Evolutionary conservation across 805 yeast genomes (phyloP).

Genomic region (Candida loeiensis): DNA sequence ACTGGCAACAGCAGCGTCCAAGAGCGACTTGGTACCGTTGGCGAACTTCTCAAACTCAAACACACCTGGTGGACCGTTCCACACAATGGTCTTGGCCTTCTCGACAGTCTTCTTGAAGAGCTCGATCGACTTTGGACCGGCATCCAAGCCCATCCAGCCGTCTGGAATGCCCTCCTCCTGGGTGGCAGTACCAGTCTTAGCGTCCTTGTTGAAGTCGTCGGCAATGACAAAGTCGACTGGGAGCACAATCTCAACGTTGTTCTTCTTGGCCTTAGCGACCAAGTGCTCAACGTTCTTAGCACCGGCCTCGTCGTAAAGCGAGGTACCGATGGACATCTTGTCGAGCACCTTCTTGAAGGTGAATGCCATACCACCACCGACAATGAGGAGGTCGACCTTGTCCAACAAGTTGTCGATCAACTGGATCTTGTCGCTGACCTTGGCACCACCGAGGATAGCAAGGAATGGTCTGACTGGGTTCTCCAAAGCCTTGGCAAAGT

Average conservation of each 20-base stretch:
- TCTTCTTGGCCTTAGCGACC: slow-evolving; percentile 93
- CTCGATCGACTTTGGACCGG: slow-evolving; percentile 85
- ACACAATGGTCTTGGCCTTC: slow-evolving; percentile 94
- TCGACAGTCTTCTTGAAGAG: slow-evolving; percentile 80
- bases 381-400: slow-evolving; percentile 90
- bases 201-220: slow-evolving; percentile 90
- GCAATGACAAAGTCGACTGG: slow-evolving; percentile 97
- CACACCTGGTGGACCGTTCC: slow-evolving; percentile 99
- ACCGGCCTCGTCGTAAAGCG: slow-evolving; percentile 91
- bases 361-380: slow-evolving; percentile 99
- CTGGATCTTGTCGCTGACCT: slow-evolving; percentile 98
- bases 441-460: slow-evolving; percentile 99
- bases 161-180: slow-evolving; percentile 92
- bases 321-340: slow-evolving; percentile 83
- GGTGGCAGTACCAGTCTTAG: slow-evolving; percentile 78
- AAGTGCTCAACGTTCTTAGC: slow-evolving; percentile 91
- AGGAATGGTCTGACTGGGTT: slow-evolving; percentile 97
- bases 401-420: slow-evolving; percentile 94
- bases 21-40: slow-evolving; percentile 84
- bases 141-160: slow-evolving; percentile 93
- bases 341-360: slow-evolving; percentile 94
- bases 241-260: slow-evolving; percentile 87
- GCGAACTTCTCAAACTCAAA: slow-evolving; percentile 95
- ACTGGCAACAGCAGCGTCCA: slow-evolving; percentile 84
- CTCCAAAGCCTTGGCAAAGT: slow-evolving; percentile 98